Base-by-base conservation (phyloP, 805 yeast species). In the Pichia occidentalis region DNA sequence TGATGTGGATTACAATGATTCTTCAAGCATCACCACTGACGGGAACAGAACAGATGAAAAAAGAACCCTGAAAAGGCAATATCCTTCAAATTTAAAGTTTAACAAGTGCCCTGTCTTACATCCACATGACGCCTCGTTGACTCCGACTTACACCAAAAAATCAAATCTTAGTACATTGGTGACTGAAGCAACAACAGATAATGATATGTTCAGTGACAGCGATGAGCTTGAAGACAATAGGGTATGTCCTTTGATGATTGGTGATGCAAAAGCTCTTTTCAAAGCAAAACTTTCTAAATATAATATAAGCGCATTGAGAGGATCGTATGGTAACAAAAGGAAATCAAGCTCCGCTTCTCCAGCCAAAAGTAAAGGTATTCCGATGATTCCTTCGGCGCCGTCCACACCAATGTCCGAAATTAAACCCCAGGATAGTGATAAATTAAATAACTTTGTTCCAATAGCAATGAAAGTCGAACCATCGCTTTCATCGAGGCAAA, bases 171-270 rank as follows among this genome's bases (percentile, higher is more conserved):
- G 25, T 31, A 10, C 29, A 27, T 16, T 37, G 32, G 12, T 31
- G 34, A 19, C 14, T 22, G 29, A 28, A 8, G 12, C 24, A 11
- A 12, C n/a, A 18, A 28, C 29, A 10, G 27, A 37, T 11, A 32
- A 24, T 19, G 43, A 33, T 14, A 32, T 6, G 14, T 18, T 20
- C 8, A 22, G 16, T 30, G 34, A 30, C 9, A 53, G 45, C 7
- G 51, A 48, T 4, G 52, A 51, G 4, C 47, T 40, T 10, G 47
- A 49, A 39, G 60, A 52, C 39, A 62, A 43, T 37, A 65, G 63
- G 41, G 68, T 65, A 5, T 67, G 71, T 42, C 72, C 72, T 1
- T 44, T 67, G 44, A 67, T 67, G 71, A 59, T 66, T 29, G 70
- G 70, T 32, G 71, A 67, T 45, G 67, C 65, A 4, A 51, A 63